These are phyloP conservation scores for Penicillium taxi DNA, from an alignment of 495 filamentous ascomycete genomes.

Conservation along the genomic window DNA sequence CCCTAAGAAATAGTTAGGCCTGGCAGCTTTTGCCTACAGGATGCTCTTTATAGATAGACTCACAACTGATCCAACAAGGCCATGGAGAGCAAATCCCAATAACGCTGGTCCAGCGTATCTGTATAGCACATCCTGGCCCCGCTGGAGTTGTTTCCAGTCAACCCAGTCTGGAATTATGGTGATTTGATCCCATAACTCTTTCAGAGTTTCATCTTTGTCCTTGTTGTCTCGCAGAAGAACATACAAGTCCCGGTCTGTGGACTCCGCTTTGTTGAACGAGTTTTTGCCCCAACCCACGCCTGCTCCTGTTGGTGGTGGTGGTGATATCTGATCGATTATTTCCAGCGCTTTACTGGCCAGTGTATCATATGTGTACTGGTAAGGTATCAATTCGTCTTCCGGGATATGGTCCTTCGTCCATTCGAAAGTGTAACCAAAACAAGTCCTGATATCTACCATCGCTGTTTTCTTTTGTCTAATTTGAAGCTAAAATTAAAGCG, in stretches of 20 bases:
- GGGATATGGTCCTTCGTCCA: slow-evolving; percentile 1
- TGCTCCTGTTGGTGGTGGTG: too few species aligned
- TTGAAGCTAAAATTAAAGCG: too few species aligned
- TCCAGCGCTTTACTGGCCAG: too few species aligned
- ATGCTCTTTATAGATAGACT: too few species aligned
- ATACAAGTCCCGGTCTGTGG: background rate
- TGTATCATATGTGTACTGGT: too few species aligned
- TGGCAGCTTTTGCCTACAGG: too few species aligned
- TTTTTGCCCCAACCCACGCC: too few species aligned
- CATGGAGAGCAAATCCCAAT: background rate
- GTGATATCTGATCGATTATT: too few species aligned
- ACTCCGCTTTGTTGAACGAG: background rate
- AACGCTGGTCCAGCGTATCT: background rate
- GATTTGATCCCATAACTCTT: background rate
- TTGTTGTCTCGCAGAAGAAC: background rate
- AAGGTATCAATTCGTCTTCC: background rate
- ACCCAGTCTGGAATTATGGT: background rate
- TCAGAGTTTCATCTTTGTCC: background rate
- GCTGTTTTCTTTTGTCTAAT: too few species aligned
- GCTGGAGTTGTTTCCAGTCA: background rate
- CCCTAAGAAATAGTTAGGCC: too few species aligned
- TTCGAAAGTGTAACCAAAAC: background rate
- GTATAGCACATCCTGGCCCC: background rate
- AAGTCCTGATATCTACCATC: too few species aligned
- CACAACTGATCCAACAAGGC: background rate